Evolutionary conservation across 495 filamentous ascomycete species (phyloP), one percentile per base, ranked within the genome.

Genomic region (Aspergillus kassunensis): DNA sequence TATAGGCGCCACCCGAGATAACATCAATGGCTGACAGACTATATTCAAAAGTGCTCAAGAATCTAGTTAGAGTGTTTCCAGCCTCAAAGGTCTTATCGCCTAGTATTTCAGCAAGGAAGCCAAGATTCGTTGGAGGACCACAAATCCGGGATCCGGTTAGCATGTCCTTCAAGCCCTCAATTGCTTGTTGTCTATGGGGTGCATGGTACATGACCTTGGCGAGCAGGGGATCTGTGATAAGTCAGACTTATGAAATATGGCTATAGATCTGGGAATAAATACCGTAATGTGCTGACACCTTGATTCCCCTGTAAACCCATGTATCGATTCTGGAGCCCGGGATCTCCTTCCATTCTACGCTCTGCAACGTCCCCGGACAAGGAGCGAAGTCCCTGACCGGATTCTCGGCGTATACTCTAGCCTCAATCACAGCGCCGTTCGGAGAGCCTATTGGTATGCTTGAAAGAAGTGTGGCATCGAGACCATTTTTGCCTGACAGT

Each of bases 321-420:
- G 83, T 84, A 57, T 86, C 83, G 34, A 85, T 75, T 27, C 83
- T 71, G 20, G 68, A 63, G 1, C 71, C 76, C 9, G 63, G 46
- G 0, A 70, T 42, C 36, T 68, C 57, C 30, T 67, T 64, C 76
- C 75, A 84, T 31, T 76, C 56, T 4, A 86, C 79, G 35, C 72
- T 65, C 53, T 82, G 80, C 6, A 87, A 59, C 8, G 72, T 67
- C 8, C 82, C 83, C 6, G 82, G 80, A 33, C 73, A 76, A 8
- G 83, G 83, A 11, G 72, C 68, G 61, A 77, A 85, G 48, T 79
- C 72, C 51, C 71, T 72, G 4, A 73, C 63, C 6, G 82, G 81
- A 46, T 81, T 80, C 51, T 86, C 83, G 8, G 79, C 82, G 56
- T 84, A 85, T 2, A 86, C 72, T 56, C 82, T 68, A 18, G 70